Evolutionary conservation across 768 basidiomycete species (phyloP).

Genomic region (Pleurotus pulmonarius): DNA sequence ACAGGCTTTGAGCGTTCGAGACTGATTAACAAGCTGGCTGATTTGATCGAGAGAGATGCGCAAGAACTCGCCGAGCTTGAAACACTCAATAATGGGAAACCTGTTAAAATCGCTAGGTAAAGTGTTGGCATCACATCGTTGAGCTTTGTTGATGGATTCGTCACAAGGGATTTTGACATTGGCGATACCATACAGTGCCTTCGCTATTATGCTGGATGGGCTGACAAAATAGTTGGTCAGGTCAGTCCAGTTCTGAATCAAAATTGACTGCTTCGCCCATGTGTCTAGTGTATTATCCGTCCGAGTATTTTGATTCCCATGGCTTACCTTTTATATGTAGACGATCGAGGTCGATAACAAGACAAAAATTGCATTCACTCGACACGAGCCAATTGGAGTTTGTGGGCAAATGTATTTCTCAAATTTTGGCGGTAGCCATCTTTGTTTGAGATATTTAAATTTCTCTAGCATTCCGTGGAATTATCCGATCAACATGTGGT

Average conservation of each 20-base stretch:
- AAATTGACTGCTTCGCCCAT: background rate
- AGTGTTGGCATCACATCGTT: background rate
- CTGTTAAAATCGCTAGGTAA: conserved; percentile 50
- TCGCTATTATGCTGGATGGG: conserved; percentile 94
- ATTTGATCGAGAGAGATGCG: conserved; percentile 83
- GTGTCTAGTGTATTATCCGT: background rate
- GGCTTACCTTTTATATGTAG: conserved; percentile 27
- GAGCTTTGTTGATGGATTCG: no score
- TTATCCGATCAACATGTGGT: conserved; percentile 88
- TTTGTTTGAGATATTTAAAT: conserved; percentile 5
- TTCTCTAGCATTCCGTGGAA: conserved; percentile 82
- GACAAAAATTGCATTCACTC: conserved; percentile 80
- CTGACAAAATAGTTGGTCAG: conserved; percentile 91
- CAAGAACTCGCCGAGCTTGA: conserved; percentile 84
- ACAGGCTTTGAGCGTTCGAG: conserved; percentile 80
- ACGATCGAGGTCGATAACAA: conserved; percentile 79
- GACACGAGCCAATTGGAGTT: conserved; percentile 90
- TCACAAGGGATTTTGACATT: conserved; percentile 70
- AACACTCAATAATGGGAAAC: conserved; percentile 88
- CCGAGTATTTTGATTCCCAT: background rate
- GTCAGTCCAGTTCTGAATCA: conserved; percentile 29
- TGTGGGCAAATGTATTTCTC: conserved; percentile 80
- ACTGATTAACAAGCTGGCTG: conserved; percentile 81
- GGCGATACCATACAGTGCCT: conserved; percentile 74
- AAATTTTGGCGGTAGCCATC: background rate